Base-by-base conservation (phyloP, 176 grass and related monocot genomes). In the Carex littledalei region DNA sequence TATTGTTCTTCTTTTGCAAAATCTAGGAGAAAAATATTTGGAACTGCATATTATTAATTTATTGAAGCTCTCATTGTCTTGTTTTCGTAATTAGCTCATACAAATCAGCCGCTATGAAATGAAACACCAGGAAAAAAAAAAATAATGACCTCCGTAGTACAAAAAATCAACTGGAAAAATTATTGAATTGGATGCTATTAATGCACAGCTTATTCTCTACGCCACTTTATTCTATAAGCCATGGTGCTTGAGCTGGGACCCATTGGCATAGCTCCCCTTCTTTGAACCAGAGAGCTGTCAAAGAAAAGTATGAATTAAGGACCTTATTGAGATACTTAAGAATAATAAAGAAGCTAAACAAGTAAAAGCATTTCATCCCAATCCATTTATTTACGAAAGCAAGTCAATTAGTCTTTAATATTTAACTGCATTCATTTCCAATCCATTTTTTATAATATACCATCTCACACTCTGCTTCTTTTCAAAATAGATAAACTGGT, bases 241-340 rank as follows among this genome's bases (percentile, higher is more conserved):
- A 97, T 21, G 85, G 88, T 89, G 90, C 82, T 78, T 92, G 90
- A 85, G 89, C 88, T 41, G 94, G 89, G 84, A 91, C 73, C 95
- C 92, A 97, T 49, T 90, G 22, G 73, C 87, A 94, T 14, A 97
- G 24, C 83, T 97, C 95, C 0, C 85, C 82, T 84, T 94, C 92
- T 88, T 90, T 91, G 81, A 97, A 97, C 92, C 95, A 98, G 14
- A 98, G 64, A 43, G 82, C 95, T 98, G 81, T 78, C 85, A 63
- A 83, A 60, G 45, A 71, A 86, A 85, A 60, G 73, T 53, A 49
- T 34, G 60, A 87, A 39, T 39, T 39, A 39, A 39, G 37, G 37
- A 39, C 37, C 37, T 39, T 39, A 6, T 39, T 39, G 4, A 39
- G 37, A 39, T 39, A 39, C 37, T 39, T 6, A 39, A 78, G 29